Evolutionary conservation across 495 filamentous ascomycete genomes (phyloP), one percentile per base, ranked within the genome.

Genomic region (Trichoderma parareesei): DNA sequence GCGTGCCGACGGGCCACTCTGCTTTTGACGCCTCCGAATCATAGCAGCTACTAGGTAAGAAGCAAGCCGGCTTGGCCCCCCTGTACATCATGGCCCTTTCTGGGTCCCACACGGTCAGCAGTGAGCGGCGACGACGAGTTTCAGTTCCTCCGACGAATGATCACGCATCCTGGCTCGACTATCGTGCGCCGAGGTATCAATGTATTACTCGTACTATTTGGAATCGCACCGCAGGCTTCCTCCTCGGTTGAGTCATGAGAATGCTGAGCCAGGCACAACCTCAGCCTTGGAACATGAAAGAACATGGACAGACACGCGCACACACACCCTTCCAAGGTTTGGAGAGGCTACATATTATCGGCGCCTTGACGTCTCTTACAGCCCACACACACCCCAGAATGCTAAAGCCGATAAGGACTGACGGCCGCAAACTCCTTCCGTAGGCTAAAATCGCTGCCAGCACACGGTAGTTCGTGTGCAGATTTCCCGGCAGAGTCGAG

Each of bases 131-230:
- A 49, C 53, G 5, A 35, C 27, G 46, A 35, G 53, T 37, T 57
- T 57, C 33, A 57, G 53, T 57, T 57, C 53, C 16, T 57, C 53
- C 53, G 53, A 57, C 33, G 53, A 57, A 57, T 37, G 5, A 33
- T 35, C 20, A 13, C 4, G 9, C 27, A 35, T 57, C 53, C 53
- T 57, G 7, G 18, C 3, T 49, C 16, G 46, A 27, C 46, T 49
- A 49, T 49, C 46, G n/a, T n/a, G 14, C 1, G 6, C 14, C 46
- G n/a, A 18, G 46, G 46, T 20, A 27, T 27, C 27, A 1, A 27
- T 27, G 27, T 27, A 27, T 27, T 27, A 27, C 27, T 27, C 27
- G 27, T 27, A 27, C 1, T 27, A 49, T 49, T 49, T 49, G 46
- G 20, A 49, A 49, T 49, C 6, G 40, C 6, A 41, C 40, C 6